Base-by-base conservation (phyloP, 768 basidiomycete species). In the Inosperma sp. region DNA sequence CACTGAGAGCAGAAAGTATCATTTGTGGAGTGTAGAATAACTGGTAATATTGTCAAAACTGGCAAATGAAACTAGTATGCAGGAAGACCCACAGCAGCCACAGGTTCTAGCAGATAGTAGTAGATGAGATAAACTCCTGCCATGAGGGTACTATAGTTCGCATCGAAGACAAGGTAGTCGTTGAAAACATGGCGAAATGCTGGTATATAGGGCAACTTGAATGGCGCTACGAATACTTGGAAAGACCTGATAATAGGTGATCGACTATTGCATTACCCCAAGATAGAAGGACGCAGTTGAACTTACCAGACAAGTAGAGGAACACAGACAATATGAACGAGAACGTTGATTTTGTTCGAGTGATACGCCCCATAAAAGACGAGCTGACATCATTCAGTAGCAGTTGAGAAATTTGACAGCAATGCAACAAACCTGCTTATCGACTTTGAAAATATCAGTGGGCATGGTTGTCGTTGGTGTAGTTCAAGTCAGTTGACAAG, bases 341-440 rank as follows among this genome's bases (percentile, higher is more conserved):
- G 67, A 56, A 97, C 70, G 65, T 98, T 98, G 55, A 82, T 69
- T 22, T 80, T 81, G 65, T 95, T 85, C 13, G 82, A 74, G 67
- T 96, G 93, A 69, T 96, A 96, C 44, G 92, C 85, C 16, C 91
- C 92, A 65, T 97, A 97, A 75, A 95, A 95, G 21, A 84, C 75
- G 62, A 97, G 78, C 92, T 96, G 54, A 19, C 44, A 49, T 49
- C 30, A 41, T 21, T 59, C 25, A 54, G 51, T 51, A 21, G 42
- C 26, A 31, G 10, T 48, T 30, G 16, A 36, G 30, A 30, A 12
- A n/a, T 30, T 25, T 31, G 22, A 45, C 22, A 39, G 22, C 48
- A 21, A 8, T 45, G 10, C 4, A 9, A 62, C 67, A 6, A 55
- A 84, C 88, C 73, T 90, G 88, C 33, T 82, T 79, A 56, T 85